A percentile compares a stretch with the other conserved stretches of the same genome.
Conservation (phyloP, 78 protist genomes). For the Dictyostelium firmibasis region DNA sequence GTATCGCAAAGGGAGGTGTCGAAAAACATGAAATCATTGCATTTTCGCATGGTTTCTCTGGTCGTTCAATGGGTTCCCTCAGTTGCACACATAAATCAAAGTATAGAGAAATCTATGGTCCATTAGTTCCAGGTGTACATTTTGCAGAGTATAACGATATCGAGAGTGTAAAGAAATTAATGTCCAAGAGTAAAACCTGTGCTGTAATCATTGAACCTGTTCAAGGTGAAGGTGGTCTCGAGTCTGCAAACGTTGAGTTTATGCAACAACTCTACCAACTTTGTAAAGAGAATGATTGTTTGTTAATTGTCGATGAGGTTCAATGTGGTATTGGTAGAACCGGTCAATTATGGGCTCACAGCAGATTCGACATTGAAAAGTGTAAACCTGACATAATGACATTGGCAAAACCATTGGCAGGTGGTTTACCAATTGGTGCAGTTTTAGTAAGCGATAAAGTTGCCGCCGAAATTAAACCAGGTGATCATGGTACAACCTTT, state of each 20-base stretch:
- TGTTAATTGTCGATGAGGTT: slow-evolving; percentile 80
- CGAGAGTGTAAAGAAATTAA: slow-evolving; percentile 18
- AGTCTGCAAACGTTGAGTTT: slow-evolving; percentile 54
- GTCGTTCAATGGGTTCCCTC: slow-evolving; percentile 86
- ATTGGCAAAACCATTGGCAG: slow-evolving; percentile 90
- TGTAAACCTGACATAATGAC: slow-evolving; percentile 87
- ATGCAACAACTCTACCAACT: slow-evolving; percentile 34
- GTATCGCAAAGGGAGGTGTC: neutral
- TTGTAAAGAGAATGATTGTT: slow-evolving; percentile 61
- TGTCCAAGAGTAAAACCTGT: slow-evolving; percentile 27
- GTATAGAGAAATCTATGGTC: slow-evolving; percentile 79
- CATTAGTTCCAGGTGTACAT: slow-evolving; percentile 83
- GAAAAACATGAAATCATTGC: slow-evolving; percentile 73
- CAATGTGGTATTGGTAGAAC: slow-evolving; percentile 93
- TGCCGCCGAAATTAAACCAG: slow-evolving; percentile 70
- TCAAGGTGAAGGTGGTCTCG: slow-evolving; percentile 90
- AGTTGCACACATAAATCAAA: slow-evolving; percentile 61
- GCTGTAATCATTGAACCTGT: slow-evolving; percentile 89
- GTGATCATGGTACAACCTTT: slow-evolving; percentile 91
- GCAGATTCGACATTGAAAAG: neutral
- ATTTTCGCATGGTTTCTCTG: slow-evolving; percentile 85
- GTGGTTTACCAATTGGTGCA: slow-evolving; percentile 94
- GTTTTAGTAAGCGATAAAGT: slow-evolving; percentile 76
- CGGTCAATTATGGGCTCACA: slow-evolving; percentile 91
- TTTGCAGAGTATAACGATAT: slow-evolving; percentile 68